phyloP scores from a whole-genome alignment of 139 green algal genomes.

The Deuterostichococcus epilithicus region DNA sequence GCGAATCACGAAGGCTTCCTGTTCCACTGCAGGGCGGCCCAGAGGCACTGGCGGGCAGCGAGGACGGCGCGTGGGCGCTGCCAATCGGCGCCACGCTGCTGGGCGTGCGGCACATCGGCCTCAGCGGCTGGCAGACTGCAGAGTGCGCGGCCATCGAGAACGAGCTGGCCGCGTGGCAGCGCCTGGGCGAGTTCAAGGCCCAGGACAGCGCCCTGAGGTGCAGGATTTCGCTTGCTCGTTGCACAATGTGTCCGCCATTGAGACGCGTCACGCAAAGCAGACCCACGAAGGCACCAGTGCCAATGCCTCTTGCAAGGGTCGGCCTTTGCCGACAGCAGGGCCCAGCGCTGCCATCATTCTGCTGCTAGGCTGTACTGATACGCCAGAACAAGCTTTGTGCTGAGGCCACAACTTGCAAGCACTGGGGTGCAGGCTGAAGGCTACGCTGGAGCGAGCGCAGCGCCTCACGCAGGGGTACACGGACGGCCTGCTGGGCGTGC shows the following conservation, averaged over 20 bases:
- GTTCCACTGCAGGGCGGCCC: slow-evolving; percentile 39
- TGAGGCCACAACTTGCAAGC: not conserved
- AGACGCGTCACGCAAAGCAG: too few relatives aligned
- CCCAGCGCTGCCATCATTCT: not conserved
- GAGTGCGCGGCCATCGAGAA: slow-evolving; percentile 88
- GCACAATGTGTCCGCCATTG: not conserved
- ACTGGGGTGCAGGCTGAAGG: slow-evolving; percentile 56
- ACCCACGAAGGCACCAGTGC: not conserved
- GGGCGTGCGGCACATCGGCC: slow-evolving; percentile 77
- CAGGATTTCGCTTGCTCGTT: not conserved
- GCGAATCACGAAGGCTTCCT: not conserved
- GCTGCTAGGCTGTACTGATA: not conserved
- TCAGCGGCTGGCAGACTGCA: slow-evolving; percentile 58
- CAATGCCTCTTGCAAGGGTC: not conserved
- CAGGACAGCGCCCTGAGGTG: slow-evolving; percentile 47
- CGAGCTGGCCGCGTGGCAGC: slow-evolving; percentile 83
- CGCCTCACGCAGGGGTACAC: slow-evolving; percentile 75
- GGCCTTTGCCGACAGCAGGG: not conserved
- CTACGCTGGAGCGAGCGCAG: slow-evolving; percentile 75
- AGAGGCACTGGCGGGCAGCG: slow-evolving; percentile 35
- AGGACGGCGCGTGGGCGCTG: slow-evolving; percentile 59
- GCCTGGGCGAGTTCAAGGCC: slow-evolving; percentile 26
- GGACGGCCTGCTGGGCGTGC: slow-evolving; percentile 58
- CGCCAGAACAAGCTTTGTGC: not conserved
- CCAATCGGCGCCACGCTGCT: slow-evolving; percentile 70